A percentile compares a stretch with the other conserved stretches of the same genome.
Conservation (phyloP, 768 basidiomycete genomes). For the Podaxis carcinomalis region DNA sequence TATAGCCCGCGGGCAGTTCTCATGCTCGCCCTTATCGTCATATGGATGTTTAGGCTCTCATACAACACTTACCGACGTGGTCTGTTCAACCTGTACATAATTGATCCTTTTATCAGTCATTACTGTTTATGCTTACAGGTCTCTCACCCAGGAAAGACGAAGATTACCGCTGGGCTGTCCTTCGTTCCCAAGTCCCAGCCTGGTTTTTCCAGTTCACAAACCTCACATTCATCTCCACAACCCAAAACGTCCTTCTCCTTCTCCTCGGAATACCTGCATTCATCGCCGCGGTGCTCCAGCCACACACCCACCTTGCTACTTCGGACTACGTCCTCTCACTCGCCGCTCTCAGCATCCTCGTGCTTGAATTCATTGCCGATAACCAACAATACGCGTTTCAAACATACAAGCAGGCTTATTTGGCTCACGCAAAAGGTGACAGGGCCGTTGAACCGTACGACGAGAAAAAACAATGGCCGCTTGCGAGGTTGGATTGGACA, state of each 20-base stretch:
- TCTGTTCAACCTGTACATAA: conserved; percentile 62
- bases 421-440: conserved; percentile 27
- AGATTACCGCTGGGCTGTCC: conserved; percentile 88
- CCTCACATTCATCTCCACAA: conserved; percentile 69
- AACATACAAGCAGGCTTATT: conserved; percentile 60
- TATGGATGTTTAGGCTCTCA: conserved; percentile 66
- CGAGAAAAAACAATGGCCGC: conserved; percentile 53
- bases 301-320: conserved; percentile 44
- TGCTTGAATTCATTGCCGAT: conserved; percentile 79
- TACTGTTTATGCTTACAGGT: neutral
- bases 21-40: conserved; percentile 66
- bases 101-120: neutral
- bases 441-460: conserved; percentile 35
- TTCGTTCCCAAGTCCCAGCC: conserved; percentile 50
- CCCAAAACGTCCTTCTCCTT: conserved; percentile 80
- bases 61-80: conserved; percentile 87
- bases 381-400: conserved; percentile 90
- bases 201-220: conserved; percentile 43
- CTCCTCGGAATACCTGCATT: conserved; percentile 61
- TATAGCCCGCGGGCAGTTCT: conserved; percentile 71
- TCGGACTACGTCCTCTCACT: conserved; percentile 63
- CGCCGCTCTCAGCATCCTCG: conserved; percentile 55
- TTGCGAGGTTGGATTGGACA: conserved; percentile 63
- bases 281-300: conserved; percentile 47
- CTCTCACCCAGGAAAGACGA: conserved; percentile 58